Percentiles rank a stretch among this genome's conserved stretches.
phyloP scores from a whole-genome alignment of 2,329 filamentous ascomycete species.

The Trichocomaceae sp. region DNA sequence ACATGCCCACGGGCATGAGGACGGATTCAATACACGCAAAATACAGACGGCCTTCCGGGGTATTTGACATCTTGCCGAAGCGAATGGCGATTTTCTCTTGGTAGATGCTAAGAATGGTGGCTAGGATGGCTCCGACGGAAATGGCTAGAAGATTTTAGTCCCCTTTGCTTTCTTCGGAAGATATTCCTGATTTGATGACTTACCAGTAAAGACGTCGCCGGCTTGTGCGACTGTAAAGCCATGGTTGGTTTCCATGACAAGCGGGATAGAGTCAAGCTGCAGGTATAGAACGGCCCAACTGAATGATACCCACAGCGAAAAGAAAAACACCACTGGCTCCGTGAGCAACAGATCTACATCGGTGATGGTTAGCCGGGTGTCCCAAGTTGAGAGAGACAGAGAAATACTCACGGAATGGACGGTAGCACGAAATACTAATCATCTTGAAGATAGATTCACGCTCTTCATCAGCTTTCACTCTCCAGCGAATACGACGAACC shows the following conservation, averaged over 20 bases:
- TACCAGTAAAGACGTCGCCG: slow-evolving; percentile 62
- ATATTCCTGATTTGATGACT: background rate
- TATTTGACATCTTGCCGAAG: slow-evolving; percentile 40
- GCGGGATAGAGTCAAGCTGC: slow-evolving; percentile 71
- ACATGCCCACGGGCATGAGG: slow-evolving; percentile 71
- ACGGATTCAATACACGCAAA: slow-evolving; percentile 71
- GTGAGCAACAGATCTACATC: slow-evolving; percentile 48
- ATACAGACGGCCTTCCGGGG: slow-evolving; percentile 74
- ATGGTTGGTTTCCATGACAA: slow-evolving; percentile 65
- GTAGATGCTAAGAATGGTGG: slow-evolving; percentile 62
- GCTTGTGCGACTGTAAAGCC: slow-evolving; percentile 60
- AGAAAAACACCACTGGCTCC: slow-evolving; percentile 62
- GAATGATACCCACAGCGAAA: slow-evolving; percentile 84
- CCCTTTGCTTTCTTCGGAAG: background rate
- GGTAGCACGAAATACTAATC: slow-evolving; percentile 65
- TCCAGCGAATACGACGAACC: slow-evolving; percentile 63
- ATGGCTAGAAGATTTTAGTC: slow-evolving; percentile 44
- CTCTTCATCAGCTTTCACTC: slow-evolving; percentile 71
- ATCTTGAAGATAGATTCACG: slow-evolving; percentile 61
- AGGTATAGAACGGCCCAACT: slow-evolving; percentile 85
- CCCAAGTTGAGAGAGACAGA: background rate
- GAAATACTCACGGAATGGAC: slow-evolving; percentile 59
- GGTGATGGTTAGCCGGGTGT: background rate
- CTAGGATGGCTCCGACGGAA: slow-evolving; percentile 58
- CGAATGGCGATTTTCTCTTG: slow-evolving; percentile 61